A percentile compares a stretch with the other conserved stretches of the same genome.
phyloP scores from a whole-genome alignment of 176 grass and related monocot species.

The Lolium perenne region DNA sequence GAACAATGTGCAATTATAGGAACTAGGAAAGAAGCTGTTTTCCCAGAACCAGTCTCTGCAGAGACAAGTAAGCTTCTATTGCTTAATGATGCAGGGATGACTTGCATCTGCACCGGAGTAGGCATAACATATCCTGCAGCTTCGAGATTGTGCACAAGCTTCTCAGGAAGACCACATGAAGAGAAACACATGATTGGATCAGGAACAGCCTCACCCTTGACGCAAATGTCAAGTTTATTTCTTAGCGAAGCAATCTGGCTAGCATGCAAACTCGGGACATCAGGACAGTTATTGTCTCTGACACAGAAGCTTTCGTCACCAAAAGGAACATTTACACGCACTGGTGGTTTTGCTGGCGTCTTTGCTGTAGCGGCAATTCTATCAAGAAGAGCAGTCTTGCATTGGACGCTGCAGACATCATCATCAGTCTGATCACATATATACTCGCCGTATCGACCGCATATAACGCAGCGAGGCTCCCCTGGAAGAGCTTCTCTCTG shows the following conservation, averaged over 20 bases:
- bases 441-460: slow-evolving; percentile 86
- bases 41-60: slow-evolving; percentile 83
- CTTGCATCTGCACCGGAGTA: slow-evolving; percentile 94
- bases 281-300: slow-evolving; percentile 50
- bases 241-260: slow-evolving; percentile 64
- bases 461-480: slow-evolving; percentile 79
- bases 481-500: slow-evolving; percentile 85
- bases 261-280: slow-evolving; percentile 46
- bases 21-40: slow-evolving; percentile 88
- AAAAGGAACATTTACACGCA: slow-evolving; percentile 59
- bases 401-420: slow-evolving; percentile 87
- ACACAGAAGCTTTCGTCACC: slow-evolving; percentile 84
- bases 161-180: slow-evolving; percentile 72
- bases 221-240: slow-evolving; percentile 77
- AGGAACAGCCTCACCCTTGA: slow-evolving; percentile 66
- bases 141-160: slow-evolving; percentile 88
- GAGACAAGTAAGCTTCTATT: slow-evolving; percentile 88
- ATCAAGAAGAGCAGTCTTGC: slow-evolving; percentile 75
- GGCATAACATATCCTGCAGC: slow-evolving; percentile 73
- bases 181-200: slow-evolving; percentile 81
- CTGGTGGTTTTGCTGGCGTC: slow-evolving; percentile 41
- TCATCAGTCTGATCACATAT: slow-evolving; percentile 85
- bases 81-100: slow-evolving; percentile 79
- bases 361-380: slow-evolving; percentile 49
- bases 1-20: slow-evolving; percentile 77